These are phyloP conservation scores for Berkeleyomyces rouxiae DNA, from an alignment of 2,329 filamentous ascomycete species.

Conservation along the genomic window DNA sequence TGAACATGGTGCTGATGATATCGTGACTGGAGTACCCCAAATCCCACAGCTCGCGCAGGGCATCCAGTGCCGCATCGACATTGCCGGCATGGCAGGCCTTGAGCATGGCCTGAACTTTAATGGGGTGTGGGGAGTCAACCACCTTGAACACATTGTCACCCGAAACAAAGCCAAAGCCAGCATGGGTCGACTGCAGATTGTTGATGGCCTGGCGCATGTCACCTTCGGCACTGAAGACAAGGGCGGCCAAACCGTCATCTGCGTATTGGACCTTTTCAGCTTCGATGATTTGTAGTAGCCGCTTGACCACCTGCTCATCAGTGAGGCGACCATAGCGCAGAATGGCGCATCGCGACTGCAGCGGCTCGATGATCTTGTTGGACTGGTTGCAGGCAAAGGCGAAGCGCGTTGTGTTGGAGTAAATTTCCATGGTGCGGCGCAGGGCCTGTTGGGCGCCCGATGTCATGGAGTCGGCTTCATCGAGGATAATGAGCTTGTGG, in stretches of 20 bases:
- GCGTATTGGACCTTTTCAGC: slow-evolving; percentile 81
- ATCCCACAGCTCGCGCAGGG: slow-evolving; percentile 79
- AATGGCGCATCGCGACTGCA: slow-evolving; percentile 93
- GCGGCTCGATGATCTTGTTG: slow-evolving; percentile 98
- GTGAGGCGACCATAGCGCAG: slow-evolving; percentile 84
- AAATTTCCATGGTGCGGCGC: slow-evolving; percentile 95
- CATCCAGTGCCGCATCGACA: slow-evolving; percentile 73
- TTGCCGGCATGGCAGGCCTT: slow-evolving; percentile 91
- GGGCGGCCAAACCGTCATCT: slow-evolving; percentile 85
- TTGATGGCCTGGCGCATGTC: slow-evolving; percentile 99
- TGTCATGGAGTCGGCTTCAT: slow-evolving; percentile 98
- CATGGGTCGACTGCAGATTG: slow-evolving; percentile 83
- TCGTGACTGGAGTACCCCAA: slow-evolving; percentile 97
- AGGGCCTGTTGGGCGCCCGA: slow-evolving; percentile 90
- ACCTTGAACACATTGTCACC: slow-evolving; percentile 97
- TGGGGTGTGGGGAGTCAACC: slow-evolving; percentile 89
- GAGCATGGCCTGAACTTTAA: slow-evolving; percentile 97
- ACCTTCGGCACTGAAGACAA: slow-evolving; percentile 92
- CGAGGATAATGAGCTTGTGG: slow-evolving; percentile 92
- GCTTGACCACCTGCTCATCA: slow-evolving; percentile 80
- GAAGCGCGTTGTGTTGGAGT: slow-evolving; percentile 88
- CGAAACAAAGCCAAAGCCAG: slow-evolving; percentile 92
- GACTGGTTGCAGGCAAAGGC: slow-evolving; percentile 97
- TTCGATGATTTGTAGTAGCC: slow-evolving; percentile 80
- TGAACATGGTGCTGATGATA: slow-evolving; percentile 98